Evolutionary conservation across 345 rosid genomes (phyloP).

Genomic region (Hypericum androsaemum): DNA sequence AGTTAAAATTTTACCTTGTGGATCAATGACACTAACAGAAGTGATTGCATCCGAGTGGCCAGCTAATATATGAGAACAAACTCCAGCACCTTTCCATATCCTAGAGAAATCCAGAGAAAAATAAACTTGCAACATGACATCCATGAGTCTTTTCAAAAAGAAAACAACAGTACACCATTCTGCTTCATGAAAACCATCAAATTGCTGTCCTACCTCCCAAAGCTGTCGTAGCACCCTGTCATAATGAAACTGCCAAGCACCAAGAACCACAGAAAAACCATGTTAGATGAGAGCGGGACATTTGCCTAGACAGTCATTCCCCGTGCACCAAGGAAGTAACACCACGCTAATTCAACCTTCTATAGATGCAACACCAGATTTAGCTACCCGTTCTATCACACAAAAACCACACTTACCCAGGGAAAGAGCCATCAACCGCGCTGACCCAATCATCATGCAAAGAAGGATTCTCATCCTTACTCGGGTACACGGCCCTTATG

Average conservation of each 20-base stretch:
- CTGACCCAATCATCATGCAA: conserved; percentile 98
- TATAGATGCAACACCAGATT: too few relatives aligned
- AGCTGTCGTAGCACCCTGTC: conserved; percentile 78
- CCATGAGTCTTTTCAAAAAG: neutral
- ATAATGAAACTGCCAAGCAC: conserved; percentile 65
- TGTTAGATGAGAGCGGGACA: too few relatives aligned
- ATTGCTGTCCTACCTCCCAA: conserved; percentile 44
- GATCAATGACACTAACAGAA: conserved; percentile 50
- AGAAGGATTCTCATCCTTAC: conserved; percentile 70
- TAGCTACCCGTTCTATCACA: neutral
- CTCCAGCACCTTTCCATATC: conserved; percentile 70
- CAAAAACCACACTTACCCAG: conserved; percentile 32
- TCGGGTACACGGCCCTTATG: conserved; percentile 72
- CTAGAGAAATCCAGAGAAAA: conserved; percentile 19
- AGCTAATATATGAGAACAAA: conserved; percentile 67
- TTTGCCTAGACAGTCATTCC: too few relatives aligned
- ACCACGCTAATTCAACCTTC: too few relatives aligned
- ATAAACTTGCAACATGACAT: neutral
- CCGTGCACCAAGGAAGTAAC: too few relatives aligned
- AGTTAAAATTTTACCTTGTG: conserved; percentile 30
- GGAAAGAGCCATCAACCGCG: conserved; percentile 69
- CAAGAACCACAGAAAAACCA: conserved; percentile 9
- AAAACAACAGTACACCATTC: neutral
- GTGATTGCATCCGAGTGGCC: conserved; percentile 71
- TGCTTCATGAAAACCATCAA: neutral